Conservation (phyloP, 257 asterid genomes). For the Eucommia ulmoides region DNA sequence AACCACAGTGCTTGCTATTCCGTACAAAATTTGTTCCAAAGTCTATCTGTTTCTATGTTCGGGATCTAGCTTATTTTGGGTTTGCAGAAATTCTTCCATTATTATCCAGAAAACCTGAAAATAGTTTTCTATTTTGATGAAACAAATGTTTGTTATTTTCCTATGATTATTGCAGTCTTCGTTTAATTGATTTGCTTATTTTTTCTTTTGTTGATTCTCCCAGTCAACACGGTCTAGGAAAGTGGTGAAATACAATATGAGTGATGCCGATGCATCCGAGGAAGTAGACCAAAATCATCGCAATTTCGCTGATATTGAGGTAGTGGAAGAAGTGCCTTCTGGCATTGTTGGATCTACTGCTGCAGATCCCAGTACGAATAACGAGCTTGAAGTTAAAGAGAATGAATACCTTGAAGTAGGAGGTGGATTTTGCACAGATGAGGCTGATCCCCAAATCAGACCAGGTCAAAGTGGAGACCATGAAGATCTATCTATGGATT, state of each 20-base stretch:
- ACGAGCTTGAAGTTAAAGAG: conserved; percentile 5
- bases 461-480: conserved; percentile 10
- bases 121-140: background rate
- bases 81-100: background rate
- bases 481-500: conserved; percentile 24
- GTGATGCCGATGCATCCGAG: conserved; percentile 16
- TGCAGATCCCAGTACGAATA: conserved; percentile 10
- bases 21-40: no score
- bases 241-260: conserved; percentile 37
- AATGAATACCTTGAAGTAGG: conserved; percentile 8
- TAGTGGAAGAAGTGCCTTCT: conserved; percentile 11
- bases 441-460: conserved; percentile 12
- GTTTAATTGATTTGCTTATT: conserved; percentile 1
- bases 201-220: conserved; percentile 5
- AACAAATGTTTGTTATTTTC: background rate
- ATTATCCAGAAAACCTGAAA: background rate
- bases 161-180: background rate
- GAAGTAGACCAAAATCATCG: conserved; percentile 16
- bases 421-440: conserved; percentile 12
- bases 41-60: background rate
- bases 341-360: conserved; percentile 14
- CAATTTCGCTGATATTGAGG: conserved; percentile 10
- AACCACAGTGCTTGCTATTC: no score
- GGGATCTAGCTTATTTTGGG: background rate
- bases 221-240: conserved; percentile 68